Evolutionary conservation across 805 yeast species (phyloP), one percentile per base, ranked within the genome.

Genomic region (Jamesozyma spencerorum): DNA sequence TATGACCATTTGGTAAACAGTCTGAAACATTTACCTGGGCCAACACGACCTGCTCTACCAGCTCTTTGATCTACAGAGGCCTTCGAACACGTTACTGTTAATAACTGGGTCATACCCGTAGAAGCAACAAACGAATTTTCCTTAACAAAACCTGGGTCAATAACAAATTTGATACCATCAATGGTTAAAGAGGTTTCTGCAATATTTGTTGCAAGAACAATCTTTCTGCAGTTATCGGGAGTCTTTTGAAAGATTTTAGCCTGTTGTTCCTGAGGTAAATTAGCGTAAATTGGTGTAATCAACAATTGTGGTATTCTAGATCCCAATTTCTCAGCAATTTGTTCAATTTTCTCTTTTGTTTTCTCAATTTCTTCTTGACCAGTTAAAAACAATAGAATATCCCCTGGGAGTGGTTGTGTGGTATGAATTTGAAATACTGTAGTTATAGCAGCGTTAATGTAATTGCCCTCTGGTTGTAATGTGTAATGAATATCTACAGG

Each of bases 1-100:
- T 75, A 92, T 3, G 74, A 69, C 43, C 62, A 47, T 56, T 85
- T 85, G 0, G 98, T 90, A 57, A 78, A 92, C 18, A 92, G 65
- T 30, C 99, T 61, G 54, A 82, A 92, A 62, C 97, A 92, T 57
- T 85, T 85, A 14, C 98, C 98, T 0, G 97, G 96, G 1, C 95
- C 88, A 6, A 94, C 87, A 68, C 98, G 80, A 32, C 98, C 98
- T 5, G 97, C 98, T 68, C 98, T 77, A 57, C 98, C 98, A 1
- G 96, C 88, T 54, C 98, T 71, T 64, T 92, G 98, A 53, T 86
- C 88, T 0, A 96, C 97, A 33, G 95, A 87, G 0, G 98, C 98
- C 54, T 80, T 79, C 0, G 97, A 88, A 47, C 94, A 86, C 0
- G 96, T 94, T 13, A 81, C 76, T 4, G 92, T 87, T 36, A 81